Conservation (phyloP, 306 rosid genomes). For the Myrica gale region DNA sequence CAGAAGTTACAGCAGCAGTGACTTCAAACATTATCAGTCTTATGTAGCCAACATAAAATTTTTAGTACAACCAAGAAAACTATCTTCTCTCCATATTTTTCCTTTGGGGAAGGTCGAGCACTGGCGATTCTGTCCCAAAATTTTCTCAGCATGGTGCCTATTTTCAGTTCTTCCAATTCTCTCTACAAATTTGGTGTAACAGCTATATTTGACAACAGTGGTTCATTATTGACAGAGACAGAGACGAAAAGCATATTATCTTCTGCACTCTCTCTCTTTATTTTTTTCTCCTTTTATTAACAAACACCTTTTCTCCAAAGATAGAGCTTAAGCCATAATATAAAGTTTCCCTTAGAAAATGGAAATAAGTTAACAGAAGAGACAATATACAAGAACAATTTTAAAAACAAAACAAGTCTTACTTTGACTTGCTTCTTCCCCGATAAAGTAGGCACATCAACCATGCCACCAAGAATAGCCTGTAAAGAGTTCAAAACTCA, state of each 20-base stretch:
- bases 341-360: background rate
- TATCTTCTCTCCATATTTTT: background rate
- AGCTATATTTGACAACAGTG: background rate
- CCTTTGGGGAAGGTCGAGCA: background rate
- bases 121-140: background rate
- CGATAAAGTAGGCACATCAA: conserved; percentile 81
- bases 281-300: background rate
- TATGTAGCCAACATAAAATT: background rate
- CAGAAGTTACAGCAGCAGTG: conserved; percentile 2
- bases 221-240: background rate
- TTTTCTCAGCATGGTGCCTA: background rate
- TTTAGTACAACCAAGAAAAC: background rate
- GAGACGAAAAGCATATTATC: background rate
- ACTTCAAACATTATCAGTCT: conserved; percentile 8
- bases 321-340: background rate
- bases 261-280: background rate
- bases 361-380: background rate
- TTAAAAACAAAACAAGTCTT: conserved; percentile 28
- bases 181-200: background rate
- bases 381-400: conserved; percentile 6
- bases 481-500: conserved; percentile 40
- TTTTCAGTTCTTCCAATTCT: background rate
- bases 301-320: background rate
- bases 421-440: conserved; percentile 76
- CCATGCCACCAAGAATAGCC: conserved; percentile 96